phyloP scores from a whole-genome alignment of 192 early-diverging fungal genomes.

The Piromyces finnis region DNA sequence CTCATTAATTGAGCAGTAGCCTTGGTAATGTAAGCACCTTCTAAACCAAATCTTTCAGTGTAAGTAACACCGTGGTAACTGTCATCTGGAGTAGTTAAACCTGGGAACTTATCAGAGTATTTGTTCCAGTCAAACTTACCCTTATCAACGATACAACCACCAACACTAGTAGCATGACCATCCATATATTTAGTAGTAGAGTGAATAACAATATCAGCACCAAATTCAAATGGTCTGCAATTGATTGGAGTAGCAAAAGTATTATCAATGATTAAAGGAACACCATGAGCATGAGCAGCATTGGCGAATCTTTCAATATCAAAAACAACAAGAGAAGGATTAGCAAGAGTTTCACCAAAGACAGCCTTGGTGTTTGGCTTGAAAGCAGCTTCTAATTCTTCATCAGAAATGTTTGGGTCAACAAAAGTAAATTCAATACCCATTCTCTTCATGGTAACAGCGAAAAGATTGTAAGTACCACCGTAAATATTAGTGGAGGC shows the following conservation, averaged over 20 bases:
- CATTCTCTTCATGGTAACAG: slow-evolving; percentile 16
- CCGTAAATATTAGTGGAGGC: slow-evolving; percentile 44
- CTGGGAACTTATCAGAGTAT: slow-evolving; percentile 54
- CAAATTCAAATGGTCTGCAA: slow-evolving; percentile 5
- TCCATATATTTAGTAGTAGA: slow-evolving; percentile 52
- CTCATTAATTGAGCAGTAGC: neutral
- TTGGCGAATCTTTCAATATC: neutral
- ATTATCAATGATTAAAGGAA: neutral
- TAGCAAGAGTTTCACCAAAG: neutral
- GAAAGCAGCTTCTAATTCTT: slow-evolving; percentile 43
- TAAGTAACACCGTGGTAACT: slow-evolving; percentile 67
- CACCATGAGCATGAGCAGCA: neutral
- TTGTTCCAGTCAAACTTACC: slow-evolving; percentile 58
- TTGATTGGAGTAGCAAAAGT: neutral
- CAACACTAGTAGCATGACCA: slow-evolving; percentile 51
- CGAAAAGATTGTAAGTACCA: neutral
- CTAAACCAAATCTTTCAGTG: neutral
- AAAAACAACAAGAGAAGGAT: neutral
- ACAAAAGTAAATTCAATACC: neutral
- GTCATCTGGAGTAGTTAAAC: slow-evolving; percentile 64
- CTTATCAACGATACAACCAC: slow-evolving; percentile 35
- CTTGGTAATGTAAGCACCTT: neutral
- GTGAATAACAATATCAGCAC: slow-evolving; percentile 52
- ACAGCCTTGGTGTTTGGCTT: slow-evolving; percentile 47
- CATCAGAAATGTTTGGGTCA: neutral